Base-by-base conservation (phyloP, 257 asterid species). In the Solanum bulbocastanum region DNA sequence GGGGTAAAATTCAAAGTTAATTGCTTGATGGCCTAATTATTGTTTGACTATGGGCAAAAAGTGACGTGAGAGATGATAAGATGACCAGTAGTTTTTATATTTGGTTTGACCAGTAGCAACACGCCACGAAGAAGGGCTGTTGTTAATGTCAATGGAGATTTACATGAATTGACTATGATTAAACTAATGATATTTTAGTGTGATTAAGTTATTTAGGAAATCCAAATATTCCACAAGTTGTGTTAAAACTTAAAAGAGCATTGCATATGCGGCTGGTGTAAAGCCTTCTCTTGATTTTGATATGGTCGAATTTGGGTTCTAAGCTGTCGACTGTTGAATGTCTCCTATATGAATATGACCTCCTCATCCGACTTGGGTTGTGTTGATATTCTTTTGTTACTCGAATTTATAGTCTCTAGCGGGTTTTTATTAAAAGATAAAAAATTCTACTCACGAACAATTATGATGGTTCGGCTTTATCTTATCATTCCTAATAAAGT, bases 11-110 rank as follows among this genome's bases (percentile, higher is more conserved):
- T 86, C 78, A 72, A 86, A 35, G 91, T 22, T 83, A 87, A 39
- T 68, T 83, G 83, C 69, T 69, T 25, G 87, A 52, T 46, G 62
- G 71, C 88, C 84, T 88, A 88, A 72, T 37, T 88, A 23, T 20
- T 73, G 75, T 87, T 85, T 91, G 90, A 87, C 90, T 85, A 40
- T 20, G 37, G 83, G 87, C 39, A 73, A 81, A 37, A 12, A 5
- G 42, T 81, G 42, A 81, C 69, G 85, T 81, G 85, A 81, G 42
- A 81, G 27, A 46, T 81, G 68, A 46, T 46, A 32, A 46, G 85
- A 44, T 33, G 22, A 76, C 13, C 27, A 76, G 12, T 46, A 39
- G 12, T 27, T 79, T 42, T 27, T 44, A 79, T 42, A 79, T 42
- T 79, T 81, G 40, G 85, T 44, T 81, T 81, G 85, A 81, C 85